Evolutionary conservation across 768 basidiomycete genomes (phyloP), one percentile per base, ranked within the genome.

Genomic region (Collybia nuda): DNA sequence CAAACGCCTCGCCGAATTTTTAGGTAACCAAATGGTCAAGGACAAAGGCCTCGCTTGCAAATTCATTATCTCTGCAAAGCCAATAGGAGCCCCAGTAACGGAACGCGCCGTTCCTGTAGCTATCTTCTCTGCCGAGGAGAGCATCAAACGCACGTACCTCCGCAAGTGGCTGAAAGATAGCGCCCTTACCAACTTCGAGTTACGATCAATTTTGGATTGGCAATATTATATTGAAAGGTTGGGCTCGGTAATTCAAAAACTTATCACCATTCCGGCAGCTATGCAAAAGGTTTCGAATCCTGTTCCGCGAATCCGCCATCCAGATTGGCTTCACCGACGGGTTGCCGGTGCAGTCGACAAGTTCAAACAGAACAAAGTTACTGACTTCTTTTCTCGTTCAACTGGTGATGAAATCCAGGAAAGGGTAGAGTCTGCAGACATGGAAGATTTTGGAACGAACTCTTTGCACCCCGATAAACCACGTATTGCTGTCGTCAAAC

Each of bases 41-140:
- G 97, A 98, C 73, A 99, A 98, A 65, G 97, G 97, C 50, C 84
- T 99, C 15, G 92, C 97, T 7, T 98, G 97, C 79, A 94, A 93
- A 64, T 99, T 99, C 70, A 93, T 99, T 75, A 98, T 99, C 62
- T 98, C 96, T 21, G 88, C 89, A 2, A 90, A 89, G 61, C 97
- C 97, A 2, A 73, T 79, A 14, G 95, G 95, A 1, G 90, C 96
- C 0, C 93, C 97, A 1, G 94, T 99, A 56, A 98, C 97, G 4
- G 97, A 98, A 54, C 85, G 97, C 42, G 97, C 96, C 7, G 84
- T 99, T 40, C 97, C 97, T 4, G 84, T 99, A 14, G 97, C 97
- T 15, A 98, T 99, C 58, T 99, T 99, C 69, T 93, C 93, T 7
- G 92, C 97, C 0, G 97, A 98, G 62, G 90, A 94, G 52, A 82